Evolutionary conservation across 1,284 basidiomycete genomes (phyloP), one percentile per base, ranked within the genome.

Genomic region (Papiliotrema flavescens): DNA sequence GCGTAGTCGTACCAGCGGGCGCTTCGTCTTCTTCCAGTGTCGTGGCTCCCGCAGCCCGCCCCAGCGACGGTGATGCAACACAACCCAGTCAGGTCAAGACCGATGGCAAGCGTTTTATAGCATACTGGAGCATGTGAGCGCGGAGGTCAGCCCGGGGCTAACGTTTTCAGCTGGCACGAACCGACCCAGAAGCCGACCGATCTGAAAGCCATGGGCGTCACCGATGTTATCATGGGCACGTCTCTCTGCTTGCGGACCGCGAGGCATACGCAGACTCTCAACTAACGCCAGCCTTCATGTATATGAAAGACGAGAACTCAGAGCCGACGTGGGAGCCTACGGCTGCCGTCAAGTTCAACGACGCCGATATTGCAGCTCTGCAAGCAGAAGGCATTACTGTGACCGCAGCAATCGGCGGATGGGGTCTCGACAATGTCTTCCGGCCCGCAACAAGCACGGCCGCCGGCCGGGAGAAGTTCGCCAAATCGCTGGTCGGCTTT

Each of bases 61-160:
- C n/a, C n/a, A n/a, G n/a, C n/a, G n/a, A n/a, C n/a, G n/a, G n/a
- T n/a, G n/a, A n/a, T n/a, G n/a, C n/a, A n/a, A n/a, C n/a, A n/a
- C n/a, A n/a, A n/a, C n/a, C n/a, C n/a, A n/a, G n/a, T n/a, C n/a
- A n/a, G n/a, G n/a, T n/a, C n/a, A n/a, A n/a, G n/a, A n/a, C n/a
- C n/a, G n/a, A 23, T 19, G 56, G 49, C n/a, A 55, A 53, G 14
- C 48, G 59, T 15, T 62, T 57, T 49, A 53, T 67, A 2, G 60
- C 58, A 7, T 69, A 69, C 43, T 69, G 62, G 62, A 55, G 57
- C 26, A 57, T 55, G 64, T 66, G 41, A 61, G 64, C 61, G 26
- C 0, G 17, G n/a, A 22, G 23, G 5, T 17, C 17, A 28, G 45
- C n/a, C 22, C n/a, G 28, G 22, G 22, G 13, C 22, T 42, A 20